Base-by-base conservation (phyloP, 176 grass and related monocot species). In the Oryza meyeriana region DNA sequence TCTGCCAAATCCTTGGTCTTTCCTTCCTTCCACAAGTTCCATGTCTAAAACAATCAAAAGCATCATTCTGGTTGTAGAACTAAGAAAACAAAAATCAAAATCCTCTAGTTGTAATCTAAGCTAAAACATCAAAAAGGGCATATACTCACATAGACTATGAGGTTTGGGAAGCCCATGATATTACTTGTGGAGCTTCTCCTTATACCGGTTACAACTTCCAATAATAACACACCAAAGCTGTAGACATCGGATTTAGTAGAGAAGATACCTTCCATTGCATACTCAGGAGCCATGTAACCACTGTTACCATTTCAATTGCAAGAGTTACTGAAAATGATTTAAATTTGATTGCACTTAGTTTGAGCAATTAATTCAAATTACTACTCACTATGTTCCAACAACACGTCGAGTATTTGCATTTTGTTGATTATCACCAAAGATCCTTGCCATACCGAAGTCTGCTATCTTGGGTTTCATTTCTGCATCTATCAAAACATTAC, bases 1-100 rank as follows among this genome's bases (percentile, higher is more conserved):
- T 85, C 80, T 36, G 72, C 63, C 36, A 92, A 20, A 4, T 92
- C 71, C 10, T 35, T 20, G 5, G 63, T 31, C 10, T 86, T 92
- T 1, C 57, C 77, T 76, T 90, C 84, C 6, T 84, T 84, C 91
- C 91, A 90, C 20, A 90, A 31, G 35, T 81, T 92, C 55, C 55
- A 59, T 59, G 55, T 0, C 55, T 59, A 59, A 59, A 57, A 59
- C 2, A n/a, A 59, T 4, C 20, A 61, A 28, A 12, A 12, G 9
- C 10, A 27, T 29, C 40, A 75, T 82, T 81, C 22, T 12, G 2
- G 5, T 13, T 12, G 4, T 86, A 16, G 3, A 24, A 24, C 8
- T 58, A 0, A 0, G 1, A 58, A 10, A 1, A 3, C 3, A 2
- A 58, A 10, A 1, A 3, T 10, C 10, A 38, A 10, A 57, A 20